These are phyloP conservation scores for Aspergillus alliaceus DNA, from an alignment of 2,329 filamentous ascomycete species.

Conservation along the genomic window DNA sequence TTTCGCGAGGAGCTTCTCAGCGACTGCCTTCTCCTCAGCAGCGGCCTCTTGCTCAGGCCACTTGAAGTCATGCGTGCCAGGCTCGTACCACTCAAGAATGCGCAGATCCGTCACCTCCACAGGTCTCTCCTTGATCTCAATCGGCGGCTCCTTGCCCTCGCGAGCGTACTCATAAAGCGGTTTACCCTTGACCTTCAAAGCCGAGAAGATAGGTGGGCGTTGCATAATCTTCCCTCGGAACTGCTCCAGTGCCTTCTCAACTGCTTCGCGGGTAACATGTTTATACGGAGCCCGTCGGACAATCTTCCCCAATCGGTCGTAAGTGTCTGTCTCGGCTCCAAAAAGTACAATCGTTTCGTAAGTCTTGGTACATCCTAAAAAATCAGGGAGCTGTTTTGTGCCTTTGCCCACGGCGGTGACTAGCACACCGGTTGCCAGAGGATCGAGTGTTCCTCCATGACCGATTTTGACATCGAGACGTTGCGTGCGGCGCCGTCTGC, in stretches of 20 bases:
- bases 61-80: conserved; percentile 73
- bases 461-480: conserved; percentile 83
- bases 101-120: conserved; percentile 78
- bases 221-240: conserved; percentile 87
- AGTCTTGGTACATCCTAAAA: conserved; percentile 85
- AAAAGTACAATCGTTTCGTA: conserved; percentile 91
- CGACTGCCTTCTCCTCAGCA: conserved; percentile 71
- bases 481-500: conserved; percentile 61
- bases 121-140: conserved; percentile 76
- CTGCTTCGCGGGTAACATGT: conserved; percentile 74
- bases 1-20: conserved; percentile 62
- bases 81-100: conserved; percentile 79
- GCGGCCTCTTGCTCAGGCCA: conserved; percentile 81
- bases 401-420: conserved; percentile 84
- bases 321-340: conserved; percentile 88
- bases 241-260: conserved; percentile 71
- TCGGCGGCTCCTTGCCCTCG: conserved; percentile 80
- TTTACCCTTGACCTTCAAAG: conserved; percentile 90
- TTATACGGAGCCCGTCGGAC: conserved; percentile 72
- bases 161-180: conserved; percentile 94
- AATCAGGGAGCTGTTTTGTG: conserved; percentile 77
- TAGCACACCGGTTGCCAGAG: conserved; percentile 87
- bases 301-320: conserved; percentile 83
- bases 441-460: conserved; percentile 93
- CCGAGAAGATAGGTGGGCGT: conserved; percentile 88